Evolutionary conservation across 2,329 filamentous ascomycete genomes (phyloP), one percentile per base, ranked within the genome.

Genomic region (Pseudogymnoascus sp.): DNA sequence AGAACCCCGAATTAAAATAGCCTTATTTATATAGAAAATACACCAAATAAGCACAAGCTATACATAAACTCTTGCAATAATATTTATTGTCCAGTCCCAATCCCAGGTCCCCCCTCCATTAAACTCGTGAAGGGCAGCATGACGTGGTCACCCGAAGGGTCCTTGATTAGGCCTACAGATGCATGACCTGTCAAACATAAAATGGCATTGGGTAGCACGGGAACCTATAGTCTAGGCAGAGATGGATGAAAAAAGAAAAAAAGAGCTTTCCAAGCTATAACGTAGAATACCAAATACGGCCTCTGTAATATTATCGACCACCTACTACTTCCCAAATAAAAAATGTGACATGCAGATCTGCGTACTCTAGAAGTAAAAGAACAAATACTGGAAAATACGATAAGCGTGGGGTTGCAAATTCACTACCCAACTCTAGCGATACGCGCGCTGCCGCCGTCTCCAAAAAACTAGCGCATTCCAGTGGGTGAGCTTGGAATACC

Each of bases 401-500:
- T 55, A 55, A 55, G 48, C 48, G 48, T 55, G 27, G 48, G 48
- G 48, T 45, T 55, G 29, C 48, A 55, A 59, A 36, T 59, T 59
- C 58, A 36, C 18, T 37, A 15, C 58, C 3, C 15, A 12, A 5
- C n/a, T 59, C 58, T 59, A 59, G 58, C 58, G 58, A 59, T 39
- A 59, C 58, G 33, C 58, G 58, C 35, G 33, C 58, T 59, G 33
- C 33, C 58, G 58, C 18, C 58, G 55, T 31, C 58, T 15, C 58
- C 58, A 39, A 59, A 59, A 59, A 59, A 59, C 27, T 59, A 59
- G 58, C 58, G 58, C 31, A 31, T 59, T 18, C 15, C 15, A 7
- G 21, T 59, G 48, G 29, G n/a, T 59, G 58, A 59, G 58, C 58
- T 59, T 27, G 58, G 58, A 40, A 59, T 59, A 59, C 58, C 58